phyloP scores from a whole-genome alignment of 805 yeast species.

The Monosporozyma aerobia region DNA sequence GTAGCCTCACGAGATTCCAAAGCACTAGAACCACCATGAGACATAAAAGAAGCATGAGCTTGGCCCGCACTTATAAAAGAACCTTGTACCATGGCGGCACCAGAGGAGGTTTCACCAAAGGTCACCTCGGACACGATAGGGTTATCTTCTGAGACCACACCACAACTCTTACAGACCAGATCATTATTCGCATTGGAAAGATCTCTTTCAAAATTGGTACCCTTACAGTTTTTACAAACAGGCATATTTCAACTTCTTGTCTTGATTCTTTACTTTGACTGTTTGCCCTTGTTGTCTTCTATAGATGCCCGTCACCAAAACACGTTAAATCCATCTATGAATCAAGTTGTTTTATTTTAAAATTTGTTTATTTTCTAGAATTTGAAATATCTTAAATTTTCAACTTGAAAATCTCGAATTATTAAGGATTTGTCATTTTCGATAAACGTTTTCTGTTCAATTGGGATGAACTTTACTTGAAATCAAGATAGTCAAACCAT shows the following conservation, averaged over 20 bases:
- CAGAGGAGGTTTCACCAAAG: slow-evolving; percentile 83
- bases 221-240: slow-evolving; percentile 42
- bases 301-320: neutral
- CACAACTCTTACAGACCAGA: slow-evolving; percentile 73
- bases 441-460: neutral
- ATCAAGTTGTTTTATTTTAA: neutral
- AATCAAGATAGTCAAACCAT: neutral
- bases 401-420: neutral
- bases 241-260: slow-evolving; percentile 7
- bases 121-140: slow-evolving; percentile 94
- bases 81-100: slow-evolving; percentile 96
- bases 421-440: neutral
- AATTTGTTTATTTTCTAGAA: neutral
- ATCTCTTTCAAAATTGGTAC: slow-evolving; percentile 44
- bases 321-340: neutral
- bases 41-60: slow-evolving; percentile 51
- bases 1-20: slow-evolving; percentile 88
- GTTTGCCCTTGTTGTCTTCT: neutral
- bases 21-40: slow-evolving; percentile 55
- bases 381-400: neutral
- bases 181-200: slow-evolving; percentile 59
- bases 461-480: neutral
- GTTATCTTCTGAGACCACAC: slow-evolving; percentile 80
- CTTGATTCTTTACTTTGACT: neutral
- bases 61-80: slow-evolving; percentile 87